Evolutionary conservation across 768 basidiomycete species (phyloP).

Genomic region (Suillus ampliporus): DNA sequence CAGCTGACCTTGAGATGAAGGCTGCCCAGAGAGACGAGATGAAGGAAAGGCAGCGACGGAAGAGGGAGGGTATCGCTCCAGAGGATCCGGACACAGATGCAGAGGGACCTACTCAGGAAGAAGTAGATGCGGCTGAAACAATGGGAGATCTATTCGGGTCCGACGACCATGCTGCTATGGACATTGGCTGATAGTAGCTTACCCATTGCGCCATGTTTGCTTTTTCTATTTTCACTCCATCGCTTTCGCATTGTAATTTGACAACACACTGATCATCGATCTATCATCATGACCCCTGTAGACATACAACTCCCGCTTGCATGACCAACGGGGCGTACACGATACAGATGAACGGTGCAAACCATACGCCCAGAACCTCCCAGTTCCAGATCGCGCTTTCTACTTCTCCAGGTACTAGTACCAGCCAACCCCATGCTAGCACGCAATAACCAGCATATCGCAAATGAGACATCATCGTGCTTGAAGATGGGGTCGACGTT

Average conservation of each 20-base stretch:
- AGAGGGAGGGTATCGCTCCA: conserved; percentile 64
- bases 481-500: conserved; percentile 33
- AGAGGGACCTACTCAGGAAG: conserved; percentile 45
- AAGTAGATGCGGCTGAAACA: conserved; percentile 29
- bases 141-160: conserved; percentile 52
- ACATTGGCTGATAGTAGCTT: conserved; percentile 30
- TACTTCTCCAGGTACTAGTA: conserved; percentile 50
- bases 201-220: not conserved
- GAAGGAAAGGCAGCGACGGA: conserved; percentile 72
- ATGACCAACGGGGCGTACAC: conserved; percentile 77
- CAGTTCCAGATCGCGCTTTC: conserved; percentile 70
- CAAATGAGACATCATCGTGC: conserved; percentile 33
- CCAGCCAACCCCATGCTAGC: conserved; percentile 65
- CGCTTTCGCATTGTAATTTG: not conserved
- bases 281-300: conserved; percentile 35
- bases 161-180: conserved; percentile 46
- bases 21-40: conserved; percentile 78
- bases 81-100: conserved; percentile 48
- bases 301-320: conserved; percentile 68
- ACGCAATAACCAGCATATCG: conserved; percentile 46
- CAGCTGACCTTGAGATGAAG: conserved; percentile 87
- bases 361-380: conserved; percentile 83
- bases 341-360: conserved; percentile 81
- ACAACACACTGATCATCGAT: conserved; percentile 1
- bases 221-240: not conserved